Evolutionary conservation across 116 monocot genomes (phyloP).

Genomic region (Zostera marina): DNA sequence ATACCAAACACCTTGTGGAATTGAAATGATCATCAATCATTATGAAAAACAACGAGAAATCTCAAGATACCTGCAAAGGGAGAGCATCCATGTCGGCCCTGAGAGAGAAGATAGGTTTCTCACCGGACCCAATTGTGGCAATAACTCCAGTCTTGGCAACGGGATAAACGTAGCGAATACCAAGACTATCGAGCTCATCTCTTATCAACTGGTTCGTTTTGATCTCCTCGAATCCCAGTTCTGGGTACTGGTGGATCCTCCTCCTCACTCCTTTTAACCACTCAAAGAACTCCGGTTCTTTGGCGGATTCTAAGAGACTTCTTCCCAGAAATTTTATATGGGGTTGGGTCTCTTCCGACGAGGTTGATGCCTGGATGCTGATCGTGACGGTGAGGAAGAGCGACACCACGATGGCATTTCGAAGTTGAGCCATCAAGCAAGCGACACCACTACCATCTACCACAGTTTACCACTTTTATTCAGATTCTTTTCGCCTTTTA

Average conservation of each 20-base stretch:
- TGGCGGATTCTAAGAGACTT: slow-evolving; percentile 30
- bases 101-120: slow-evolving; percentile 33
- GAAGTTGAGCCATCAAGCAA: neutral
- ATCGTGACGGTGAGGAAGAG: neutral
- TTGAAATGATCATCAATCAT: neutral
- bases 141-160: slow-evolving; percentile 72
- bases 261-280: slow-evolving; percentile 48
- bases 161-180: slow-evolving; percentile 52
- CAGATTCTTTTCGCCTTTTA: no score
- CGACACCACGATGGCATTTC: neutral
- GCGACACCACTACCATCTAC: no score
- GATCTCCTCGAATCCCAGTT: slow-evolving; percentile 59
- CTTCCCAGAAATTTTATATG: neutral
- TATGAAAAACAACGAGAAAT: neutral
- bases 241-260: slow-evolving; percentile 66
- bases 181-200: slow-evolving; percentile 50
- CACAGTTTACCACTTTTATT: no score
- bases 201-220: slow-evolving; percentile 55
- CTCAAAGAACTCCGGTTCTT: slow-evolving; percentile 36
- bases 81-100: slow-evolving; percentile 84
- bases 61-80: slow-evolving; percentile 31
- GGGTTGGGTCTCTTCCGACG: neutral
- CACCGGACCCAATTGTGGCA: slow-evolving; percentile 44
- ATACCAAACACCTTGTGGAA: no score
- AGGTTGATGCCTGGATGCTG: neutral